Conservation (phyloP, 2,329 filamentous ascomycete species). For the Pyricularia sp. region DNA sequence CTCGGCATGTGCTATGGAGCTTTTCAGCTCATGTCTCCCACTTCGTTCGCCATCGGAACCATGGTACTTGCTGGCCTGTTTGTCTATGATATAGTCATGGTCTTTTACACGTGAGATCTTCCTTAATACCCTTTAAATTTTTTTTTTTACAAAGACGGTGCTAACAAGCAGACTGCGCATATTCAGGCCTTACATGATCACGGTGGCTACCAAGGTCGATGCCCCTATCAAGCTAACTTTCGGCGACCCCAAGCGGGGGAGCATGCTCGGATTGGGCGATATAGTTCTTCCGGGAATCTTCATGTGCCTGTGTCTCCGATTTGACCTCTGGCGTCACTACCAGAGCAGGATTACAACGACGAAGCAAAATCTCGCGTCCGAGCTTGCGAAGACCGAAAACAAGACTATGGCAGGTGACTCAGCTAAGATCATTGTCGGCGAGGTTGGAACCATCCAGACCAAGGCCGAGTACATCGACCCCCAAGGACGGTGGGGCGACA, state of each 20-base stretch:
- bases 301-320: slow-evolving; percentile 79
- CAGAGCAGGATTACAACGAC: slow-evolving; percentile 45
- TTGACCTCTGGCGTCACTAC: slow-evolving; percentile 83
- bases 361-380: not conserved
- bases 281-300: slow-evolving; percentile 89
- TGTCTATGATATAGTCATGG: slow-evolving; percentile 91
- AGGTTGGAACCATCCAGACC: slow-evolving; percentile 22
- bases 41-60: slow-evolving; percentile 74
- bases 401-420: not conserved
- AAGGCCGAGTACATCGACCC: slow-evolving; percentile 47
- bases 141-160: too few relatives aligned
- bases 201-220: slow-evolving; percentile 80
- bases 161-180: not conserved
- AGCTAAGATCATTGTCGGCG: not conserved
- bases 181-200: slow-evolving; percentile 67
- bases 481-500: slow-evolving; percentile 72
- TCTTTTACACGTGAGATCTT: slow-evolving; percentile 53
- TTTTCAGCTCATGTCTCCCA: slow-evolving; percentile 78
- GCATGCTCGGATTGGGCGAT: slow-evolving; percentile 91
- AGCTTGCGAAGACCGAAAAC: not conserved
- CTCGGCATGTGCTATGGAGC: slow-evolving; percentile 80
- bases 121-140: not conserved
- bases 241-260: slow-evolving; percentile 50
- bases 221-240: slow-evolving; percentile 91
- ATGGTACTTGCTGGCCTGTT: slow-evolving; percentile 73